A percentile compares a stretch with the other conserved stretches of the same genome.
These are phyloP conservation scores for Grosmannia huntii DNA, from an alignment of 2,329 filamentous ascomycete species.

Conservation along the genomic window DNA sequence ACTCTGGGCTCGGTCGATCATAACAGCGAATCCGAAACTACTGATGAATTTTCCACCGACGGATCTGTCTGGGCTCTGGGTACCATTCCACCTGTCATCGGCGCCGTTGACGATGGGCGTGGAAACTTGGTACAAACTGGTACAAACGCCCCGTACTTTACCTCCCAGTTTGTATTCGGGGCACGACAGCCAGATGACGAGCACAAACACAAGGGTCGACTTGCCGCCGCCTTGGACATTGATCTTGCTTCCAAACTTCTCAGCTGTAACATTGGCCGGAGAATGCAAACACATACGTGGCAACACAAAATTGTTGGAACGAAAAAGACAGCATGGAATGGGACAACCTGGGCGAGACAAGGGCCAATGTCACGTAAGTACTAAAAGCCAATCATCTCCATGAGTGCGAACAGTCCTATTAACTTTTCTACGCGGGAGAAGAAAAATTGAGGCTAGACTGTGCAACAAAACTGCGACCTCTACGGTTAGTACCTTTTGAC, in stretches of 20 bases:
- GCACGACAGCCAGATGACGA: conserved; percentile 41
- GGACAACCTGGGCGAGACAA: conserved; percentile 25
- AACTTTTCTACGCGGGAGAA: not conserved
- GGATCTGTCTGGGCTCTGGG: conserved; percentile 69
- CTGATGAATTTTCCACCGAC: conserved; percentile 30
- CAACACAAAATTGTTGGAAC: not conserved
- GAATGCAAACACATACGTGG: not conserved
- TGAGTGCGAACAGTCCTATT: not conserved
- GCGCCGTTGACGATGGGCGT: conserved; percentile 47
- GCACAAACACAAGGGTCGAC: conserved; percentile 56
- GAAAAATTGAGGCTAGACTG: conserved; percentile 4
- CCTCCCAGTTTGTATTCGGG: conserved; percentile 32
- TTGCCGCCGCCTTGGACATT: conserved; percentile 73
- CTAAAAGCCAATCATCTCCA: not conserved
- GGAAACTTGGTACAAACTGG: conserved; percentile 55
- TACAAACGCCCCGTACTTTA: conserved; percentile 57
- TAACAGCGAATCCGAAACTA: conserved; percentile 2
- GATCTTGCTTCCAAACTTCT: conserved; percentile 57
- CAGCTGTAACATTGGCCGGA: conserved; percentile 26
- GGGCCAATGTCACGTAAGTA: conserved; percentile 12
- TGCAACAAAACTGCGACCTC: conserved; percentile 32
- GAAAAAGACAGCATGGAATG: conserved; percentile 26
- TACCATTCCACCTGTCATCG: conserved; percentile 45
- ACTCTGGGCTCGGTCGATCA: conserved; percentile 13
- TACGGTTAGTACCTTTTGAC: conserved; percentile 44